Conservation (phyloP, 2,329 filamentous ascomycete species). For the Microdochium bolleyi region DNA sequence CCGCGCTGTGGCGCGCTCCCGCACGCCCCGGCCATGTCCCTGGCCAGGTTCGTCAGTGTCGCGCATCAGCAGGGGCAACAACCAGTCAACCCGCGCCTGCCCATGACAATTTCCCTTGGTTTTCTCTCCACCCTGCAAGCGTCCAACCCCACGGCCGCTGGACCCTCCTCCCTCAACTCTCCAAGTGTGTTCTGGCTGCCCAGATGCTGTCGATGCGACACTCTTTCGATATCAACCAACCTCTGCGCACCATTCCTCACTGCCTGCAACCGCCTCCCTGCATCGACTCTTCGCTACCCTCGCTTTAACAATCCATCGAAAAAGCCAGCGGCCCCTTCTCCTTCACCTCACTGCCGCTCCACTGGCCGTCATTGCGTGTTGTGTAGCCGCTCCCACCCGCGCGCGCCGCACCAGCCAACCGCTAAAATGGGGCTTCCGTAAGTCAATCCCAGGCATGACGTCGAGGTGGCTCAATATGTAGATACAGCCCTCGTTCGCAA, state of each 20-base stretch:
- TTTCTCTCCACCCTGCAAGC: background rate
- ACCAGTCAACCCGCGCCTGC: background rate
- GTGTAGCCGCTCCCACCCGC: background rate
- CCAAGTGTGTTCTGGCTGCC: background rate
- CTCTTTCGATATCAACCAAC: background rate
- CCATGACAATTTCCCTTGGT: background rate
- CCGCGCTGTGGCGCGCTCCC: background rate
- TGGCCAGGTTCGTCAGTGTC: background rate
- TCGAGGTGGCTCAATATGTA: slow-evolving; percentile 5
- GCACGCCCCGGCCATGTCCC: background rate
- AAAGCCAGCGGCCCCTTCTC: background rate
- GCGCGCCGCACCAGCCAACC: slow-evolving; percentile 9
- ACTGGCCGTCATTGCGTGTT: background rate
- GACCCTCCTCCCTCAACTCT: background rate
- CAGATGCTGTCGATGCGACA: background rate
- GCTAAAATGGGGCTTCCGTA: slow-evolving; percentile 38
- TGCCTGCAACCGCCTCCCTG: background rate
- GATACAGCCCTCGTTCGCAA: background rate
- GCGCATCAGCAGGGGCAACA: background rate
- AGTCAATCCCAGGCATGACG: slow-evolving; percentile 20
- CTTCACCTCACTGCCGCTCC: background rate
- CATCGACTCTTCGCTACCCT: background rate
- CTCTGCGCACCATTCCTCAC: background rate
- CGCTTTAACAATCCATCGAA: background rate
- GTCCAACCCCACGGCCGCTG: background rate